phyloP scores from a whole-genome alignment of 164 flowering plant species.

The Platanus orientalis region DNA sequence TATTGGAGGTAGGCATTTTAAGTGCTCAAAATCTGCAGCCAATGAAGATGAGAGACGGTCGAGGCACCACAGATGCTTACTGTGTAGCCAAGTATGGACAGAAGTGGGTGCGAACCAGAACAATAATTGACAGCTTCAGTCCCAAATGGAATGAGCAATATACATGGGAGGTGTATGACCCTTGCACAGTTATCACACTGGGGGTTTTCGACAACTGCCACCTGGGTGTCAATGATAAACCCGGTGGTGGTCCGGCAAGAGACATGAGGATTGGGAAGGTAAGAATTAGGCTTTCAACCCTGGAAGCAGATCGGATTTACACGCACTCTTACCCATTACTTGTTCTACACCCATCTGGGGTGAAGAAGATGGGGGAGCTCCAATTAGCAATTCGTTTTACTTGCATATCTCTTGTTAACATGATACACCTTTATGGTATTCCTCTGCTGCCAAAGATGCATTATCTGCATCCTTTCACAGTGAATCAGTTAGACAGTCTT shows the following conservation, averaged over 20 bases:
- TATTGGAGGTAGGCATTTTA: conserved; percentile 38
- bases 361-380: conserved; percentile 63
- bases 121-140: conserved; percentile 35
- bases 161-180: conserved; percentile 66
- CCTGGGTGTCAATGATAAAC: conserved; percentile 25
- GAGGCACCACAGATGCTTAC: conserved; percentile 46
- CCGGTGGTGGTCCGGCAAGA: conserved; percentile 11
- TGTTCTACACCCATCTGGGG: conserved; percentile 49
- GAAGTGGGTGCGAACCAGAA: conserved; percentile 53
- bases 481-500: conserved; percentile 46
- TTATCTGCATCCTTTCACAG: conserved; percentile 50
- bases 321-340: conserved; percentile 52
- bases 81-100: conserved; percentile 50
- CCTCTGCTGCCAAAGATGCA: conserved; percentile 61
- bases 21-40: conserved; percentile 40
- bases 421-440: conserved; percentile 41
- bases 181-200: conserved; percentile 53
- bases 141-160: conserved; percentile 68
- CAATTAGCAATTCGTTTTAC: conserved; percentile 51
- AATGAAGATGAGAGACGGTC: conserved; percentile 39
- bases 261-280: conserved; percentile 53
- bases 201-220: conserved; percentile 61
- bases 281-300: conserved; percentile 45
- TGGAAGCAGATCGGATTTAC: conserved; percentile 43
- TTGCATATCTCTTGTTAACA: conserved; percentile 37